Evolutionary conservation across 164 flowering plant species (phyloP).

Genomic region (Vitis labrusca): DNA sequence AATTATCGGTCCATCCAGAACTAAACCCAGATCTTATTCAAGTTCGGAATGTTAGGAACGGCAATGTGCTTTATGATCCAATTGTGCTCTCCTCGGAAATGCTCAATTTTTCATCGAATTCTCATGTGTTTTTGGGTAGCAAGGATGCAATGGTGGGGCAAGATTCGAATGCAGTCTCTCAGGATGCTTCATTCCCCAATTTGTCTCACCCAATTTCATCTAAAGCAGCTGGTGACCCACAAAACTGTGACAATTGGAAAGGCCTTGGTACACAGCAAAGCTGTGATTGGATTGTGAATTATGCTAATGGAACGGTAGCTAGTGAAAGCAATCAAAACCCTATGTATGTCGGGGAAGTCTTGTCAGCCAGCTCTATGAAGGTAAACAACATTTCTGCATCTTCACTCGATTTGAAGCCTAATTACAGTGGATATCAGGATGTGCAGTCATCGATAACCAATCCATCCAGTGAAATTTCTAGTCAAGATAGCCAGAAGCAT

Average conservation of each 20-base stretch:
- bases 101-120: conserved; percentile 24
- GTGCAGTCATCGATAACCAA: conserved; percentile 26
- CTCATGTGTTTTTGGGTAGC: conserved; percentile 13
- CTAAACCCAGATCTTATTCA: conserved; percentile 29
- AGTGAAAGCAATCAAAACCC: conserved; percentile 23
- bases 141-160: conserved; percentile 18
- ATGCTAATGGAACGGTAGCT: conserved; percentile 19
- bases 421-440: conserved; percentile 28
- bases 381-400: conserved; percentile 15
- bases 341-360: conserved; percentile 21
- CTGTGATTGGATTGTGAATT: conserved; percentile 37
- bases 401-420: conserved; percentile 20
- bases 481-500: conserved; percentile 31
- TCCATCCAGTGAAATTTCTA: conserved; percentile 24
- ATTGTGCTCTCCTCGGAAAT: conserved; percentile 32
- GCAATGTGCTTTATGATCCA: conserved; percentile 26
- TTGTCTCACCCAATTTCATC: conserved; percentile 14
- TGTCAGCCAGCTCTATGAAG: conserved; percentile 17
- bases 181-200: not conserved
- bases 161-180: conserved; percentile 2
- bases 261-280: conserved; percentile 30
- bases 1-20: conserved; percentile 15
- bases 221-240: conserved; percentile 15
- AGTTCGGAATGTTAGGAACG: conserved; percentile 22
- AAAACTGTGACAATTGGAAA: conserved; percentile 39